Evolutionary conservation across 2,329 filamentous ascomycete genomes (phyloP).

Genomic region (Cytospora chrysosperma): DNA sequence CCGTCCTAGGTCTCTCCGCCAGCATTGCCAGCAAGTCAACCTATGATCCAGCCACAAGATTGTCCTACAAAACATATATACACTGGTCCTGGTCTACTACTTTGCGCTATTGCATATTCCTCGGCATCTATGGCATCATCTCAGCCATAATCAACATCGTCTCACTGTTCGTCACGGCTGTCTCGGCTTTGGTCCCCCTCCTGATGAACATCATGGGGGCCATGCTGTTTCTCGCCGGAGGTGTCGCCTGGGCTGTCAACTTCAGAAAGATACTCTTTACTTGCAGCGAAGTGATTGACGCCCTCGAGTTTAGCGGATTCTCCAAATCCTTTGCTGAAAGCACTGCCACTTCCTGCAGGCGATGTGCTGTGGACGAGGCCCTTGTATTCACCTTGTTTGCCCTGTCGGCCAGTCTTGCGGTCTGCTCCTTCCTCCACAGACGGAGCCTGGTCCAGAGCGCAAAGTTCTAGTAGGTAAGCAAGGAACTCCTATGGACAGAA

Average conservation of each 20-base stretch:
- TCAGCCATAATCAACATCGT: neutral
- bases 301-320: accelerated
- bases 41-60: neutral
- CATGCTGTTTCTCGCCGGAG: neutral
- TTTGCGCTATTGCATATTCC: neutral
- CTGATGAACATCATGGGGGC: neutral
- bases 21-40: neutral
- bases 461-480: neutral
- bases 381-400: neutral
- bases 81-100: neutral
- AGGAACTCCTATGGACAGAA: too few species aligned
- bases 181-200: neutral
- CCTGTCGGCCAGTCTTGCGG: neutral
- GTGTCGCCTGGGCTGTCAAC: neutral
- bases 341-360: neutral
- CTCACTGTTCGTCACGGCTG: neutral
- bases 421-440: neutral
- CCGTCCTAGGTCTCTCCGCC: neutral
- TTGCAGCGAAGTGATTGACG: neutral
- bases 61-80: neutral
- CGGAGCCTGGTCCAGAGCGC: neutral
- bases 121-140: neutral
- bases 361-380: neutral
- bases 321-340: neutral
- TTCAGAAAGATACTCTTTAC: too few species aligned